These are phyloP conservation scores for Penicillium cinerascens DNA, from an alignment of 495 filamentous ascomycete species.

Conservation along the genomic window DNA sequence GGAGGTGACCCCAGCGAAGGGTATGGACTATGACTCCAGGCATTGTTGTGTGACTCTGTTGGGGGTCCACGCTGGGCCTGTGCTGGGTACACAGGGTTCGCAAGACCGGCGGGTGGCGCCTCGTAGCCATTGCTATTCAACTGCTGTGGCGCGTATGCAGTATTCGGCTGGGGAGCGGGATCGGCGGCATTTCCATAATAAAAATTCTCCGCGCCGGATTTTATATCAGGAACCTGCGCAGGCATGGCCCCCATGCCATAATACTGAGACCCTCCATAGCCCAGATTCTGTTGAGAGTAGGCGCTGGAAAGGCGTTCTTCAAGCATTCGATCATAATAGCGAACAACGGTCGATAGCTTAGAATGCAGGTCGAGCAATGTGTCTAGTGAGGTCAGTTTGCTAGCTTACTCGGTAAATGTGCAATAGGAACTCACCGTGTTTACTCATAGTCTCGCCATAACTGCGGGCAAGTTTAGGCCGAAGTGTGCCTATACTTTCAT, in stretches of 20 bases:
- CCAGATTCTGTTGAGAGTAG: constrained; percentile 72
- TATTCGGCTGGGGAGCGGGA: constrained; percentile 17
- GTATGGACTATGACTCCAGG: constrained; percentile 30
- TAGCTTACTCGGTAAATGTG: background rate
- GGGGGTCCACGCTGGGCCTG: constrained; percentile 25
- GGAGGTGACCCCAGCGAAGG: constrained; percentile 30
- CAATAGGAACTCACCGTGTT: constrained; percentile 67
- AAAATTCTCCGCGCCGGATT: constrained; percentile 68
- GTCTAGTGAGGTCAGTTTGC: constrained; percentile 49
- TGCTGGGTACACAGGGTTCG: constrained; percentile 26
- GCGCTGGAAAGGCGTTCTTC: constrained; percentile 91
- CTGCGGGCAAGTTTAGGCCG: constrained; percentile 92
- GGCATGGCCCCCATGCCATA: constrained; percentile 61
- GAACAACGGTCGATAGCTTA: constrained; percentile 92
- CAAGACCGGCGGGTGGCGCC: constrained; percentile 14
- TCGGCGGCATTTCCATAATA: constrained; percentile 69
- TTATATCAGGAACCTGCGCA: constrained; percentile 41
- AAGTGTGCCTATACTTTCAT: constrained; percentile 90
- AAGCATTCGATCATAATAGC: constrained; percentile 98
- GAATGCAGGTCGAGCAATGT: constrained; percentile 90
- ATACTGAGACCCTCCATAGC: constrained; percentile 55
- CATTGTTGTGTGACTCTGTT: constrained; percentile 15
- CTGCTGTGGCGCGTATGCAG: constrained; percentile 49
- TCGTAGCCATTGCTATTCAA: constrained; percentile 20
- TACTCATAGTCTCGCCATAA: constrained; percentile 99